phyloP scores from a whole-genome alignment of 257 asterid genomes.

The Capsicum rhomboideum region DNA sequence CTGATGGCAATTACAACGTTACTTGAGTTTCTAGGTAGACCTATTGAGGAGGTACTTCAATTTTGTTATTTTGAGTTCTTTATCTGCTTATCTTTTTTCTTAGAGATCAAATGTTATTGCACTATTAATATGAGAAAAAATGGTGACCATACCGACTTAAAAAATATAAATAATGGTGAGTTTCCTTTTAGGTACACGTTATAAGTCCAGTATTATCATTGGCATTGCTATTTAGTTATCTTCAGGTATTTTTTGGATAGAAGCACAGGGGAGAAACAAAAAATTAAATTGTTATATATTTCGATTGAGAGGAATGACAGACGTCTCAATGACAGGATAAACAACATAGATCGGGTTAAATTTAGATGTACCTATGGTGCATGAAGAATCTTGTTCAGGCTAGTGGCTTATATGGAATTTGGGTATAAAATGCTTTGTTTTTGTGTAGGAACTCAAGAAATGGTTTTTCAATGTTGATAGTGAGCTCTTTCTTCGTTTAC shows the following conservation, averaged over 20 bases:
- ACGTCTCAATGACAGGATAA: background rate
- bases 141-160: background rate
- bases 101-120: background rate
- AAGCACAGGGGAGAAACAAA: background rate
- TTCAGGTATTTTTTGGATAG: background rate
- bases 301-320: background rate
- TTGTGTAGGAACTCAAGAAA: too few species aligned
- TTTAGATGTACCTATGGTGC: too few species aligned
- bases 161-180: background rate
- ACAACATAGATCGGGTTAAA: too few species aligned
- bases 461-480: too few species aligned
- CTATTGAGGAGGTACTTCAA: background rate
- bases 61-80: background rate
- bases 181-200: background rate
- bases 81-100: background rate
- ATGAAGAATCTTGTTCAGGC: too few species aligned
- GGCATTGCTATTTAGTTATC: background rate
- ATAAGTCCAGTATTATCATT: background rate
- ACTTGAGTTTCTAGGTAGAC: background rate
- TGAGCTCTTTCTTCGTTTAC: background rate
- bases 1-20: background rate
- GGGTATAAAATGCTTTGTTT: background rate
- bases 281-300: too few species aligned
- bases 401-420: too few species aligned
- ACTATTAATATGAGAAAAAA: background rate